These are phyloP conservation scores for Circinella minor DNA, from an alignment of 371 early-diverging fungal species.

Conservation along the genomic window DNA sequence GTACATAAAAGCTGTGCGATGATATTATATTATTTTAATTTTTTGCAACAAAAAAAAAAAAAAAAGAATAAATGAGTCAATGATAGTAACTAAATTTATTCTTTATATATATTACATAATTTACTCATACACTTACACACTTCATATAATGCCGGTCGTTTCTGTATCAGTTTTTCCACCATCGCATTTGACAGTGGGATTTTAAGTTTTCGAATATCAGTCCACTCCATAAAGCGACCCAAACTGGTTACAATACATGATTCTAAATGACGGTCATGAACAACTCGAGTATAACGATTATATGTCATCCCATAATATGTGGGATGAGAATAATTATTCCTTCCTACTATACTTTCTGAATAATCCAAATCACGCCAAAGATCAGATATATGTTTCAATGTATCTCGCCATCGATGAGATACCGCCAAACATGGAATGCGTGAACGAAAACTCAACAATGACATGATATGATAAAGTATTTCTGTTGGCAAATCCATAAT, in stretches of 20 bases:
- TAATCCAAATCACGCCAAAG: constrained; percentile 6
- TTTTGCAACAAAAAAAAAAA: too few relatives aligned
- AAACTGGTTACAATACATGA: not conserved
- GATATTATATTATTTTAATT: too few relatives aligned
- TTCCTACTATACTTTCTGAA: not conserved
- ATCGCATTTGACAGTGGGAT: not conserved
- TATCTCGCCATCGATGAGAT: not conserved
- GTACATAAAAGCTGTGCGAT: not conserved
- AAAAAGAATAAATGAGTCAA: too few relatives aligned
- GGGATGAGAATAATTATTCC: too few relatives aligned
- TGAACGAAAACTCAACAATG: not conserved
- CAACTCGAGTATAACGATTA: too few relatives aligned
- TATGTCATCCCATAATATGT: too few relatives aligned
- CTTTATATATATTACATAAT: too few relatives aligned
- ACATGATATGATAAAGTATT: not conserved
- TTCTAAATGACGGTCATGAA: not conserved
- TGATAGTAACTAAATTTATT: not conserved
- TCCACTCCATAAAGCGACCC: not conserved
- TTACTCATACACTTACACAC: not conserved
- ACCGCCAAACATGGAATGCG: constrained; percentile 5
- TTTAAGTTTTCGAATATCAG: not conserved
- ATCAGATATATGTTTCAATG: not conserved
- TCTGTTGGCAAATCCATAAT: constrained; percentile 1
- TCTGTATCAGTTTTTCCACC: not conserved
- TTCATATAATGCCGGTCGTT: not conserved